phyloP scores from a whole-genome alignment of 257 asterid genomes.

The Catharanthus roseus region DNA sequence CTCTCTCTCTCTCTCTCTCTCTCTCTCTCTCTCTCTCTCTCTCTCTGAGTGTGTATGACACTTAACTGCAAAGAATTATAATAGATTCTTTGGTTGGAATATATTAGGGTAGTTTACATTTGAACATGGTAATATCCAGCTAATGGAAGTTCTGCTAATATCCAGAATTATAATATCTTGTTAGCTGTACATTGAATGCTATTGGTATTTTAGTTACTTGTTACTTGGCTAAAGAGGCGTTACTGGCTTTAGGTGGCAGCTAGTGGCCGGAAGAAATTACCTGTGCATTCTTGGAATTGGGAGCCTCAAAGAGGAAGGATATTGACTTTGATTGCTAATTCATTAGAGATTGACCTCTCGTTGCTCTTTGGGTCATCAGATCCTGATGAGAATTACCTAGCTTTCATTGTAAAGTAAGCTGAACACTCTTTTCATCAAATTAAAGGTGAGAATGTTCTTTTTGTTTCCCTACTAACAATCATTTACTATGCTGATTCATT shows the following conservation, averaged over 20 bases:
- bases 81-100: background rate
- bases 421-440: background rate
- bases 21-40: no score
- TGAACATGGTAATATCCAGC: background rate
- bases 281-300: constrained; percentile 77
- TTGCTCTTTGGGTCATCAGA: constrained; percentile 85
- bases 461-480: background rate
- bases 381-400: constrained; percentile 82
- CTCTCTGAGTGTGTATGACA: background rate
- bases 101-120: background rate
- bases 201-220: no score
- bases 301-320: constrained; percentile 72
- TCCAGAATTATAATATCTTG: background rate
- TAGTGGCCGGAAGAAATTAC: constrained; percentile 57
- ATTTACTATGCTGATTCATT: constrained; percentile 7
- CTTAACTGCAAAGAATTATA: background rate
- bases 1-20: no score
- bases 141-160: background rate
- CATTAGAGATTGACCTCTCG: constrained; percentile 78
- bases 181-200: no score
- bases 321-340: constrained; percentile 72
- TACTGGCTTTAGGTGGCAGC: constrained; percentile 49
- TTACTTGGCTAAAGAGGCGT: background rate
- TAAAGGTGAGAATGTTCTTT: background rate
- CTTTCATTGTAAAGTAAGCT: constrained; percentile 81